Evolutionary conservation across 108 stramenopile genomes (phyloP), one percentile per base, ranked within the genome.

Genomic region (Cyclotella cryptica): DNA sequence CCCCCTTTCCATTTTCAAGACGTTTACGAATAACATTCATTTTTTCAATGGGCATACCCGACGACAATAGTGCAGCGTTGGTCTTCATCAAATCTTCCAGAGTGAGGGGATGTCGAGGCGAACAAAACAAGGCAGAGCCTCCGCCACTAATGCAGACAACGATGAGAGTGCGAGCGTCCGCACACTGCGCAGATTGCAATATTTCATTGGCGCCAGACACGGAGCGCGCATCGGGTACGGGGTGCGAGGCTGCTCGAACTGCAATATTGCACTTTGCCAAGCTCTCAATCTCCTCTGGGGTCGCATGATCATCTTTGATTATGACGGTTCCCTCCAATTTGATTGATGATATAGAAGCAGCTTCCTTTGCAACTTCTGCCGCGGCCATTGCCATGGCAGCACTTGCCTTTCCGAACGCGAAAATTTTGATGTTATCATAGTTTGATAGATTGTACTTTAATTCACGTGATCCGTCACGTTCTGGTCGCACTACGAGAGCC

Each of bases 11-110:
- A 35, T 80, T 62, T 68, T 93, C 92, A 39, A 96, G 67, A 28
- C 87, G 85, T 71, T 93, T 96, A 0, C 94, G 85, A 49, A 96
- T 80, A 1, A 93, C 86, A 78, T 96, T 96, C 90, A 93, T 92
- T 62, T 93, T 88, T 43, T 87, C 79, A 77, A 96, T 96, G 30
- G 83, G 78, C 91, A 90, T 87, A n/a, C 94, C 94, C 18, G 86
- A 88, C 45, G 78, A 79, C 46, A 96, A 74, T 57, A 96, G 72
- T 0, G 83, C 66, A 27, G 70, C 41, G 77, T 93, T 96, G 26
- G 81, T 82, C 28, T 53, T 43, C 65, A 85, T 87, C 39, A 93
- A 66, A 84, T 96, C 90, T 11, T 84, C 40, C 46, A 93, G 57
- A 0, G 90, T 80, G 18, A 96, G 71, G 1, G 85, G 78, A n/a